These are phyloP conservation scores for Phytopythium delawarense DNA, from an alignment of 352 stramenopile species.

Conservation along the genomic window DNA sequence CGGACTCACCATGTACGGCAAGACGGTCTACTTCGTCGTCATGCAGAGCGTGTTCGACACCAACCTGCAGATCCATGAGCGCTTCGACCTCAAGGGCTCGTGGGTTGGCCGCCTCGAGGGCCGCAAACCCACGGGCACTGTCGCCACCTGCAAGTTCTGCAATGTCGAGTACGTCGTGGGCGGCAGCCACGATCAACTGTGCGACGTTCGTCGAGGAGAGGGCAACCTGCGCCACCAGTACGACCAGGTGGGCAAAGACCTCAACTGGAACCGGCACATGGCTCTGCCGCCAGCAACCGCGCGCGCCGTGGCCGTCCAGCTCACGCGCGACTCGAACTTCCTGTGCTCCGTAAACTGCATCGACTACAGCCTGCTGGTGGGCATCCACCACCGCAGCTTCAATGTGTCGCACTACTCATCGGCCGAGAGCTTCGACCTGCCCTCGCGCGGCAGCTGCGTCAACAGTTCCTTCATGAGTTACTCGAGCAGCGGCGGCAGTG, in stretches of 20 bases:
- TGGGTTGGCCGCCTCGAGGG: constrained; percentile 80
- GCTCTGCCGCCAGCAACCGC: constrained; percentile 50
- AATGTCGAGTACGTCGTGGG: constrained; percentile 59
- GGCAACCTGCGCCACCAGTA: constrained; percentile 73
- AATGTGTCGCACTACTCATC: constrained; percentile 75
- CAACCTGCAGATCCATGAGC: constrained; percentile 72
- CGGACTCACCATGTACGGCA: constrained; percentile 81
- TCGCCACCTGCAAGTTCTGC: constrained; percentile 75
- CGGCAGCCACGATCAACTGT: constrained; percentile 65
- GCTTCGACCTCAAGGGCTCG: constrained; percentile 81
- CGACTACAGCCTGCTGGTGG: constrained; percentile 94
- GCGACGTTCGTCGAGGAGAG: constrained; percentile 51
- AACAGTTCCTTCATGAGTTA: constrained; percentile 26
- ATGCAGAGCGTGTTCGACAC: constrained; percentile 85
- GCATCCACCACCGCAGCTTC: constrained; percentile 89
- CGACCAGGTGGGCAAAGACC: constrained; percentile 77
- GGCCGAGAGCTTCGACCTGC: constrained; percentile 37
- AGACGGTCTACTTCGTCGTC: constrained; percentile 81
- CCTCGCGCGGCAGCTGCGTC: constrained; percentile 16
- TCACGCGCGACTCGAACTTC: constrained; percentile 88
- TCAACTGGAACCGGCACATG: constrained; percentile 86
- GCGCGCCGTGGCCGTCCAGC: constrained; percentile 56
- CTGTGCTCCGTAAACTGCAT: constrained; percentile 92
- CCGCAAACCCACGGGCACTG: constrained; percentile 61
- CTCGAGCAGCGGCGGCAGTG: constrained; percentile 21